These are phyloP conservation scores for Suhomyces wounanorum DNA, from an alignment of 1,139 yeast species.

Conservation along the genomic window DNA sequence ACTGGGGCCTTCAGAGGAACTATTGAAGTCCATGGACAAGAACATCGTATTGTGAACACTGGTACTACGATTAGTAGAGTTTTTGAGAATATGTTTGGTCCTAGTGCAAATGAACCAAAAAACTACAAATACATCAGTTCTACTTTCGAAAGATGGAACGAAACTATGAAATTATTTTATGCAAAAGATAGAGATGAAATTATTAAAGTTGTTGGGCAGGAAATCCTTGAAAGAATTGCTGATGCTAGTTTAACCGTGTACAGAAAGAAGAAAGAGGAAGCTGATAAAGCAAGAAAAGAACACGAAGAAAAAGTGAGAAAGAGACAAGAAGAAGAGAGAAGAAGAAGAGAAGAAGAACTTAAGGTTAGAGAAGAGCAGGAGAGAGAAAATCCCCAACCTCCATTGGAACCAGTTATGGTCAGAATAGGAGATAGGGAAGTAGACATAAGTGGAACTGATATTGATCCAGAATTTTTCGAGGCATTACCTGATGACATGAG, in stretches of 20 bases:
- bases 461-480: conserved; percentile 87
- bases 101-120: conserved; percentile 17
- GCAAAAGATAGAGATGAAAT: conserved; percentile 38
- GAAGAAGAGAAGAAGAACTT: conserved; percentile 36
- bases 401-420: conserved; percentile 60
- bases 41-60: conserved; percentile 12
- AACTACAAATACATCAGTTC: conserved; percentile 48
- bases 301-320: conserved; percentile 33
- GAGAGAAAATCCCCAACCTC: conserved; percentile 12
- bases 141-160: conserved; percentile 72
- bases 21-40: conserved; percentile 15
- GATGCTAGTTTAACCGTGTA: conserved; percentile 45
- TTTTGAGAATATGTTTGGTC: conserved; percentile 15
- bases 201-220: conserved; percentile 48
- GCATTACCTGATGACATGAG: conserved; percentile 93
- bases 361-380: conserved; percentile 36
- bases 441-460: conserved; percentile 86
- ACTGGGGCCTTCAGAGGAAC: conserved; percentile 16
- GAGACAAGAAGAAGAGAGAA: conserved; percentile 35
- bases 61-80: conserved; percentile 12
- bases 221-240: conserved; percentile 54
- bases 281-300: conserved; percentile 25
- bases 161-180: conserved; percentile 53
- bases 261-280: conserved; percentile 33
- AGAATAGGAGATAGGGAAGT: conserved; percentile 77